Conservation (phyloP, 2,329 filamentous ascomycete genomes). For the Penicillium freii region DNA sequence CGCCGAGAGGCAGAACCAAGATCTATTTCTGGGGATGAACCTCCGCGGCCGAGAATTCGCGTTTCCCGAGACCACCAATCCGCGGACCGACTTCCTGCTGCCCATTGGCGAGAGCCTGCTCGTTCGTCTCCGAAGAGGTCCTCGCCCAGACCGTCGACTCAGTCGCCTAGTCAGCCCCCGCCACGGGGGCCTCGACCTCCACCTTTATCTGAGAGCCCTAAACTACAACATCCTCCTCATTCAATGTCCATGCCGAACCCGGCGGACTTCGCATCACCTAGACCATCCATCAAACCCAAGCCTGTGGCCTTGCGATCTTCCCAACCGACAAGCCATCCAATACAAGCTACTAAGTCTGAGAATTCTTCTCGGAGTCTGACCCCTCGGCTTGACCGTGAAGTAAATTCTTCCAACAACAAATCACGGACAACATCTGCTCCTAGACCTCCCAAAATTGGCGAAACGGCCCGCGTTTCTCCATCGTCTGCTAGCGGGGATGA, state of each 20-base stretch:
- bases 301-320: conserved; percentile 34
- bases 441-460: conserved; percentile 7
- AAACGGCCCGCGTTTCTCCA: conserved; percentile 16
- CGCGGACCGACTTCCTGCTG: conserved; percentile 19
- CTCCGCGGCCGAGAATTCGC: conserved; percentile 12
- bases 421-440: conserved; percentile 24
- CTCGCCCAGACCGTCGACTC: conserved; percentile 12
- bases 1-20: conserved; percentile 27
- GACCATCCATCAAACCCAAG: conserved; percentile 41
- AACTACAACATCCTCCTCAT: conserved; percentile 12
- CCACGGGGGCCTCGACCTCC: conserved; percentile 14
- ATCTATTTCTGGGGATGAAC: conserved; percentile 27
- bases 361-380: conserved; percentile 14
- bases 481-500: conserved; percentile 40
- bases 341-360: conserved; percentile 28
- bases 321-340: conserved; percentile 15
- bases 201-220: conserved; percentile 16
- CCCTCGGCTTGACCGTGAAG: conserved; percentile 16
- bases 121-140: conserved; percentile 14
- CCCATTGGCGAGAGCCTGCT: conserved; percentile 26
- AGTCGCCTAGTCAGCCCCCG: background rate
- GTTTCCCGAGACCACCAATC: conserved; percentile 7
- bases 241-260: conserved; percentile 22
- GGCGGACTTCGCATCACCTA: conserved; percentile 23
- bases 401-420: conserved; percentile 14